Evolutionary conservation across 768 basidiomycete genomes (phyloP).

Genomic region (Tulasnella sp.): DNA sequence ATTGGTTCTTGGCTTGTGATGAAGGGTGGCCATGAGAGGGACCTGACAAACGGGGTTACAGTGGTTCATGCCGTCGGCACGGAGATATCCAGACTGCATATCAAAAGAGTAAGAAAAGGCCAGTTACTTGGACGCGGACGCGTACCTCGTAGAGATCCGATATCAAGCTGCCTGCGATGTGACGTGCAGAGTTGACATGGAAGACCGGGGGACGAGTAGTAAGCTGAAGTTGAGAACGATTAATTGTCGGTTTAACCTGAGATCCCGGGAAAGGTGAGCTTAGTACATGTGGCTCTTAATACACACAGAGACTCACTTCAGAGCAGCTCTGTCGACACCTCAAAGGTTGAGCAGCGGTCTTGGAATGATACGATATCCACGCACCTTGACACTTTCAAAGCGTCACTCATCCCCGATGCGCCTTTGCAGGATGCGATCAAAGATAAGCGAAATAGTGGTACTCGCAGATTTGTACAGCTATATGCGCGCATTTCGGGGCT

Average conservation of each 20-base stretch:
- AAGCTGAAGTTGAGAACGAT: not conserved
- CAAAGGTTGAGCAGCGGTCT: too few species aligned
- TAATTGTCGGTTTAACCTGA: not conserved
- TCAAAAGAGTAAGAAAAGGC: not conserved
- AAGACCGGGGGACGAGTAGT: not conserved
- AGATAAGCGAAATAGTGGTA: too few species aligned
- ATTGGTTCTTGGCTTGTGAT: not conserved
- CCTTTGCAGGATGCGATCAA: too few species aligned
- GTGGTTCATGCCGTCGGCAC: not conserved
- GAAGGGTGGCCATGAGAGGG: not conserved
- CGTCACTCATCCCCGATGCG: too few species aligned
- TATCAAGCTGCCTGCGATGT: too few species aligned
- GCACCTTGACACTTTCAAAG: too few species aligned
- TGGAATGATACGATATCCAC: too few species aligned
- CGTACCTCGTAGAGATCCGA: too few species aligned
- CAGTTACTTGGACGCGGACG: not conserved
- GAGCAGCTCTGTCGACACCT: too few species aligned
- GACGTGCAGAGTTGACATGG: not conserved
- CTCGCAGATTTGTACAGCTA: too few species aligned
- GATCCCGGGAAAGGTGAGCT: not conserved
- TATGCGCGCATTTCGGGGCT: not conserved
- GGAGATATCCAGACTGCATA: not conserved
- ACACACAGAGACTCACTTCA: not conserved
- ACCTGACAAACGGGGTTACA: not conserved
- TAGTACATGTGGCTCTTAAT: not conserved